Percentiles rank a stretch among this genome's conserved stretches.
Evolutionary conservation across 768 basidiomycete species (phyloP).

Genomic region (Cantharellus anzutake): DNA sequence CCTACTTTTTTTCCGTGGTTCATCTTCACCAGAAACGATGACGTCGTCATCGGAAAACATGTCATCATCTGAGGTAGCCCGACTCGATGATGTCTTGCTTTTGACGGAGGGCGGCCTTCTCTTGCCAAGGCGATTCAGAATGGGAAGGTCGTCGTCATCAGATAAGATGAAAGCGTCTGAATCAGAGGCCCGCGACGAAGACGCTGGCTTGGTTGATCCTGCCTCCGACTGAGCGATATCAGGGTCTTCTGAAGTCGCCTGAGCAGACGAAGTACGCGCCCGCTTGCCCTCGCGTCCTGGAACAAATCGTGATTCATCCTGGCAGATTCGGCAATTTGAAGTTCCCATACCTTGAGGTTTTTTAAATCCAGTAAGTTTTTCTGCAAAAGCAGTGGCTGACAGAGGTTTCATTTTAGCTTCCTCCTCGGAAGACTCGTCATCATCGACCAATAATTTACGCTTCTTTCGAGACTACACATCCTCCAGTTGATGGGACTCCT

Average conservation of each 20-base stretch:
- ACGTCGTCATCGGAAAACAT: slow-evolving; percentile 34
- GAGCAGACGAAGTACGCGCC: not conserved
- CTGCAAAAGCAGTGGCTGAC: slow-evolving; percentile 2
- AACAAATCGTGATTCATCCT: slow-evolving; percentile 6
- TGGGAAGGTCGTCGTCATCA: slow-evolving; percentile 1
- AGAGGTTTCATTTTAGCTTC: slow-evolving; percentile 1
- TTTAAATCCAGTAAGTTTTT: slow-evolving; percentile 8
- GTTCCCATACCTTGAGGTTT: slow-evolving; percentile 27
- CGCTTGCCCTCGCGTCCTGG: not conserved
- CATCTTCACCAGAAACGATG: slow-evolving; percentile 42
- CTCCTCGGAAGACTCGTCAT: slow-evolving; percentile 1
- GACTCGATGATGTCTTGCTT: not conserved
- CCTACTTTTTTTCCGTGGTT: not conserved
- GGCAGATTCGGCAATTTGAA: slow-evolving; percentile 28
- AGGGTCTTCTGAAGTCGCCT: not conserved
- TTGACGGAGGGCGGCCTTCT: not conserved
- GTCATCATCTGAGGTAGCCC: slow-evolving; percentile 27
- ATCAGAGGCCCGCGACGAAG: not conserved
- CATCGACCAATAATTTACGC: not conserved
- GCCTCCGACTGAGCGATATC: not conserved
- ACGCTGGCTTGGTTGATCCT: not conserved
- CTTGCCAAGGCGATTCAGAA: not conserved
- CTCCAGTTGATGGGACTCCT: not conserved
- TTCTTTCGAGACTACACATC: not conserved
- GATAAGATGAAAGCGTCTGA: not conserved